Conservation (phyloP, 192 early-diverging fungal species). For the Entomortierella parvispora region DNA sequence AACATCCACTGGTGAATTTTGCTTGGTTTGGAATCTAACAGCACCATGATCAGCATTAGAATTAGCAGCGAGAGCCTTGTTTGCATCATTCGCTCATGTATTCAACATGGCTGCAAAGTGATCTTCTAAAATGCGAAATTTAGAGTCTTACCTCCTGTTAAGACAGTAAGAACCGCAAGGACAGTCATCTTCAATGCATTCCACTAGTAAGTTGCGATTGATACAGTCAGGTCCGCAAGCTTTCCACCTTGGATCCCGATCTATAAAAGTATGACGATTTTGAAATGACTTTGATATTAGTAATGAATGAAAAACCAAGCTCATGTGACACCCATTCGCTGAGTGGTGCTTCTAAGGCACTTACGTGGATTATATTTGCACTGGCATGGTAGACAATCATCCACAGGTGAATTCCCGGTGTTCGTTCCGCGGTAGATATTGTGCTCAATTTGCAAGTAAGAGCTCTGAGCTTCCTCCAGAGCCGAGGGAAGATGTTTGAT, state of each 20-base stretch:
- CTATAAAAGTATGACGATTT: conserved; percentile 5
- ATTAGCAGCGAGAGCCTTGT: conserved; percentile 25
- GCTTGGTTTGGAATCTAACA: conserved; percentile 81
- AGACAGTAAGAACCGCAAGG: conserved; percentile 88
- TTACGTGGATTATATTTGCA: conserved; percentile 77
- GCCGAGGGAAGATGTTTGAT: conserved; percentile 53
- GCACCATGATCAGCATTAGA: background rate
- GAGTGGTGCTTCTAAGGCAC: conserved; percentile 10
- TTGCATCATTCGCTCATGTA: conserved; percentile 9
- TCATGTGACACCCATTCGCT: background rate
- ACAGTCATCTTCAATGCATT: conserved; percentile 91
- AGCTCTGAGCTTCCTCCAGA: conserved; percentile 62
- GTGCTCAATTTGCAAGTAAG: conserved; percentile 71
- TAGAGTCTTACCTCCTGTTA: conserved; percentile 78
- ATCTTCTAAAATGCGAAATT: too few species aligned
- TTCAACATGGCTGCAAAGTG: too few species aligned
- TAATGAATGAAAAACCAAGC: background rate
- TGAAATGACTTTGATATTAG: background rate
- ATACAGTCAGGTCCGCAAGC: conserved; percentile 97
- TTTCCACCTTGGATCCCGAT: conserved; percentile 58
- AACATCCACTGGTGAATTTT: conserved; percentile 89
- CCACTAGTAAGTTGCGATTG: conserved; percentile 91
- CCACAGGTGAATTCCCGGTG: conserved; percentile 71
- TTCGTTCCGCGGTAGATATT: conserved; percentile 81
- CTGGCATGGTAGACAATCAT: conserved; percentile 81